A percentile compares a stretch with the other conserved stretches of the same genome.
Conservation (phyloP, 2,329 filamentous ascomycete species). For the Dryadomyces quercus-mongolicae region DNA sequence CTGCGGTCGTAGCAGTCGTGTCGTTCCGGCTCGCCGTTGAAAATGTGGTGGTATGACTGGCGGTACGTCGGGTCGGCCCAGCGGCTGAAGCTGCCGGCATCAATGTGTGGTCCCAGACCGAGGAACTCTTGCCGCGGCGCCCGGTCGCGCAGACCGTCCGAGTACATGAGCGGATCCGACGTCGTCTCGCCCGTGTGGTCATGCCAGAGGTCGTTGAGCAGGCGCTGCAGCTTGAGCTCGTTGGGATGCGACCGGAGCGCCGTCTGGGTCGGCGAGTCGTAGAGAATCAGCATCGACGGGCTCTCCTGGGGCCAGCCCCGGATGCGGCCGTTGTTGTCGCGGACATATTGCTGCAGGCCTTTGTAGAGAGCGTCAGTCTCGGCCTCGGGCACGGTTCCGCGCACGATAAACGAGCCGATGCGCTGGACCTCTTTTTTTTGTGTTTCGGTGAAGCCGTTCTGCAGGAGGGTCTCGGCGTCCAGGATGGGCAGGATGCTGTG, state of each 20-base stretch:
- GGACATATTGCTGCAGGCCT: neutral
- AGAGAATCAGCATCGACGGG: constrained; percentile 26
- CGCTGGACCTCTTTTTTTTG: constrained; percentile 9
- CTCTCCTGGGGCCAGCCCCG: constrained; percentile 22
- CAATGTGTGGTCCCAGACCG: constrained; percentile 30
- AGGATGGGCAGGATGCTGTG: constrained; percentile 16
- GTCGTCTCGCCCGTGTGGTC: constrained; percentile 18
- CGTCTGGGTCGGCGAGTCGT: constrained; percentile 25
- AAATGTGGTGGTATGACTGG: constrained; percentile 23
- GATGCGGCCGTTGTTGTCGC: neutral
- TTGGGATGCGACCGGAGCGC: constrained; percentile 24
- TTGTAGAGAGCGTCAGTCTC: neutral
- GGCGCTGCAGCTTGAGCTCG: constrained; percentile 22
- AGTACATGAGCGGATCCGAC: constrained; percentile 25
- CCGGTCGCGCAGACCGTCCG: constrained; percentile 25
- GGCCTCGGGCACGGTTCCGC: neutral
- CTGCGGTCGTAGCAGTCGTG: constrained; percentile 26
- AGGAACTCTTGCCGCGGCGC: constrained; percentile 24
- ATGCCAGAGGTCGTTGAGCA: constrained; percentile 26
- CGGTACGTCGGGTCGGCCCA: constrained; percentile 27
- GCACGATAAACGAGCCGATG: neutral
- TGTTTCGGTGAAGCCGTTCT: neutral
- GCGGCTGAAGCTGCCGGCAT: constrained; percentile 28
- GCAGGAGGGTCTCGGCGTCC: neutral
- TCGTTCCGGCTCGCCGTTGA: constrained; percentile 21